Base-by-base conservation (phyloP, 805 yeast genomes). In the Kodamaea hsintzibuensis region DNA sequence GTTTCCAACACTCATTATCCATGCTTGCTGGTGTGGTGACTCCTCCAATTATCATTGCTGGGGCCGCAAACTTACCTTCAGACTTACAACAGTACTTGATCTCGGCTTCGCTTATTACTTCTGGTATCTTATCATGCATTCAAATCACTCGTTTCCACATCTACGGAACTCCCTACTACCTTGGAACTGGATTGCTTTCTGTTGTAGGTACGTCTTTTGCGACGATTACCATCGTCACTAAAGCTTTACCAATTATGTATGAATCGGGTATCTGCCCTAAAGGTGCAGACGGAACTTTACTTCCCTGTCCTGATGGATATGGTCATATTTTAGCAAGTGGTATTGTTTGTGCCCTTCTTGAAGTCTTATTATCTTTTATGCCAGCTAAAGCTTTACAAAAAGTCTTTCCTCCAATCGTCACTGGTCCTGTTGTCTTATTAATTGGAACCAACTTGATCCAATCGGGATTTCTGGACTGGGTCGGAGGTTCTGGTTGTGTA, bases 181-280 rank as follows among this genome's bases (percentile, higher is more conserved):
- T 91, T 18, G 98, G 97, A 35, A 90, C 97, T 0, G 98, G 98
- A 38, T 72, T 91, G 62, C 77, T 92, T 47, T 88, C 96, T 9
- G 96, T 91, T 40, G 96, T 91, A 17, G 98, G 97, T 60, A 89
- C 96, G 10, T 86, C 96, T 0, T 91, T 91, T 68, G 90, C 96
- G 12, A 90, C 96, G 22, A 88, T 91, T 63, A 80, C 93, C 22
- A 87, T 91, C 62, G 95, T 89, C 51, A 64, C 82, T 13, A 85
- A 84, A 39, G 88, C 91, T 1, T 73, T 91, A 59, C 92, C 96
- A 16, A 74, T 86, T 76, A 88, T 91, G 96, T 91, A 92, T 73
- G 61, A 64, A 3, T 77, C 74, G 45, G 96, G 96, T 4, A 72
- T 67, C 48, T 89, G 97, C 72, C 85, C 87, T 0, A 59, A 67